A percentile compares a stretch with the other conserved stretches of the same genome.
Evolutionary conservation across 139 green algal species (phyloP).

Genomic region (Auxenochlorella protothecoides): DNA sequence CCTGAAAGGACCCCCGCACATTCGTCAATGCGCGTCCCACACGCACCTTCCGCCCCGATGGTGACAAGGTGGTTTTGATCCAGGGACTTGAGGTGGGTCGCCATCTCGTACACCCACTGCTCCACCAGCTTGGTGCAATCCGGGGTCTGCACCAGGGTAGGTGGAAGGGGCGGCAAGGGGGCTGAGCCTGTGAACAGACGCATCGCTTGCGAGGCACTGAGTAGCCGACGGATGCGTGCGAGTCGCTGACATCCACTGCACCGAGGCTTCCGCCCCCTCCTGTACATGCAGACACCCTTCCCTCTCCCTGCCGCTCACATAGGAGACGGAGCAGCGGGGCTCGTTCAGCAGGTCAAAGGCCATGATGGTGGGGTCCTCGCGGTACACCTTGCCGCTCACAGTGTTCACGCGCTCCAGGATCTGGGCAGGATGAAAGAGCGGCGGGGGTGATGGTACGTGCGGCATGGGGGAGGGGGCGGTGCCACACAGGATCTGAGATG

Average conservation of each 20-base stretch:
- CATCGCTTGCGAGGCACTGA: no score
- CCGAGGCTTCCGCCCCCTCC: no score
- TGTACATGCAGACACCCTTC: no score
- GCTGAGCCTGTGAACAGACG: no score
- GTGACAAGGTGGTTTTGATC: constrained; percentile 49
- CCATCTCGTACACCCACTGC: constrained; percentile 34
- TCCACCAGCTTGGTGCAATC: constrained; percentile 15
- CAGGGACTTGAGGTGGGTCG: constrained; percentile 25
- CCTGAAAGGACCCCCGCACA: no score
- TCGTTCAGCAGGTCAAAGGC: constrained; percentile 52
- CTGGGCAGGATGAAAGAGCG: neutral
- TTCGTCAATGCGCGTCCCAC: no score
- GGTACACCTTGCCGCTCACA: constrained; percentile 37
- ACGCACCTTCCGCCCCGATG: constrained; percentile 32
- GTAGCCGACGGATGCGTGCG: no score
- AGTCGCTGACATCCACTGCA: no score
- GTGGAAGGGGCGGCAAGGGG: neutral
- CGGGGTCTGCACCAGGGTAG: constrained; percentile 5
- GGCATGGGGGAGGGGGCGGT: no score
- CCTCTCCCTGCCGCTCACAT: constrained; percentile 1
- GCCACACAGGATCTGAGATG: no score
- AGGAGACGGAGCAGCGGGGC: constrained; percentile 14
- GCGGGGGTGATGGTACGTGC: no score
- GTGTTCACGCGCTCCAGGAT: constrained; percentile 29
- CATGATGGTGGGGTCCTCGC: constrained; percentile 70